Percentiles rank a stretch among this genome's conserved stretches.
phyloP scores from a whole-genome alignment of 2,329 filamentous ascomycete species.

The Epichloe gansuensis region DNA sequence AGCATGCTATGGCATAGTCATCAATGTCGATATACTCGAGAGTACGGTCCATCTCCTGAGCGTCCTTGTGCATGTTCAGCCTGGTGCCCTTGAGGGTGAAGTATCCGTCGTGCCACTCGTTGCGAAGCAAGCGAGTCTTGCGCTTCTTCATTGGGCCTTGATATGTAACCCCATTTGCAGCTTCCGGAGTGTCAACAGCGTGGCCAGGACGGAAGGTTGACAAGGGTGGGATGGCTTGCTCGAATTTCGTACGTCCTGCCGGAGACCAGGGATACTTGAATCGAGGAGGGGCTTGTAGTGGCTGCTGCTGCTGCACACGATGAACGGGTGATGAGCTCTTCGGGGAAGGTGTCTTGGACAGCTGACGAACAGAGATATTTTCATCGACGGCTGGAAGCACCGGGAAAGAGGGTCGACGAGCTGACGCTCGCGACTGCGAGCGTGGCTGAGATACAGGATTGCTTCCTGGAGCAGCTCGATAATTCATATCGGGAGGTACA shows the following conservation, averaged over 20 bases:
- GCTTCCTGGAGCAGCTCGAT: slow-evolving; percentile 34
- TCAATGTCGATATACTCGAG: slow-evolving; percentile 77
- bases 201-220: slow-evolving; percentile 12
- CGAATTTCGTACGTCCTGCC: slow-evolving; percentile 30
- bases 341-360: slow-evolving; percentile 19
- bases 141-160: slow-evolving; percentile 91
- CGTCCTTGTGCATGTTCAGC: slow-evolving; percentile 63
- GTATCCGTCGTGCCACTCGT: slow-evolving; percentile 89
- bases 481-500: slow-evolving; percentile 88
- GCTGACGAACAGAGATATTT: slow-evolving; percentile 34
- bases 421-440: slow-evolving; percentile 42
- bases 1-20: slow-evolving; percentile 79
- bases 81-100: slow-evolving; percentile 70
- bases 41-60: slow-evolving; percentile 37
- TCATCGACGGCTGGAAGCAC: slow-evolving; percentile 59
- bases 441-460: slow-evolving; percentile 24
- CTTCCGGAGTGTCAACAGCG: slow-evolving; percentile 18
- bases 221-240: slow-evolving; percentile 30
- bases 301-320: slow-evolving; percentile 24
- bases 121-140: slow-evolving; percentile 73
- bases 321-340: slow-evolving; percentile 23
- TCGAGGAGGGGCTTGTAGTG: slow-evolving; percentile 39
- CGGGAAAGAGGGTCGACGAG: slow-evolving; percentile 53
- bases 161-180: slow-evolving; percentile 47
- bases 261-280: slow-evolving; percentile 44